These are phyloP conservation scores for Sugiyamaella castrensis DNA, from an alignment of 1,139 yeast genomes.

Conservation along the genomic window DNA sequence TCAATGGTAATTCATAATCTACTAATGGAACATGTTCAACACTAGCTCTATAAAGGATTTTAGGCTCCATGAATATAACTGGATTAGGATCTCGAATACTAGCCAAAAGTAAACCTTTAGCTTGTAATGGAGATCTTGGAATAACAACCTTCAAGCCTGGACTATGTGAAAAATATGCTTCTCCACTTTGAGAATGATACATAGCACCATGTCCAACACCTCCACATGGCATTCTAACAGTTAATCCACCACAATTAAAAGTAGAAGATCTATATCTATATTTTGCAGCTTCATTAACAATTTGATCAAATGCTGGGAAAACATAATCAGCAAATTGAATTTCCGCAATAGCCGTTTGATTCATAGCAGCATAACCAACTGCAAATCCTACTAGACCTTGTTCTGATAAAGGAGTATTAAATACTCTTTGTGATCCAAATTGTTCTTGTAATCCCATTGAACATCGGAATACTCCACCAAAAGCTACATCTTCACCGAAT, in stretches of 20 bases:
- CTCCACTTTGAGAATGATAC: slow-evolving; percentile 40
- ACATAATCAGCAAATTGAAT: slow-evolving; percentile 41
- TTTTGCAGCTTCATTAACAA: slow-evolving; percentile 41
- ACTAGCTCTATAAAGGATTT: slow-evolving; percentile 37
- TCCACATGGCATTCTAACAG: slow-evolving; percentile 40
- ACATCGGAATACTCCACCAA: slow-evolving; percentile 42
- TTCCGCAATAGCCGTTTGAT: slow-evolving; percentile 40
- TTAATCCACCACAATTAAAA: slow-evolving; percentile 36
- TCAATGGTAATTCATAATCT: slow-evolving; percentile 37
- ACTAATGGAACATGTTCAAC: slow-evolving; percentile 37
- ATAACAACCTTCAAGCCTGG: slow-evolving; percentile 39
- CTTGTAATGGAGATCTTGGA: slow-evolving; percentile 40
- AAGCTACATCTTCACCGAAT: slow-evolving; percentile 40
- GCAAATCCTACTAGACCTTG: slow-evolving; percentile 40
- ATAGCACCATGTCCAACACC: slow-evolving; percentile 41
- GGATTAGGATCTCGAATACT: slow-evolving; percentile 36
- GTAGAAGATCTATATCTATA: slow-evolving; percentile 34
- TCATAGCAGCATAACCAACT: slow-evolving; percentile 39
- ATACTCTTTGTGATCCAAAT: slow-evolving; percentile 39
- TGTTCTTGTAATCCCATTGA: slow-evolving; percentile 39
- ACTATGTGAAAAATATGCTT: slow-evolving; percentile 37
- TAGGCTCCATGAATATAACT: slow-evolving; percentile 40
- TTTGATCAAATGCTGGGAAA: slow-evolving; percentile 41
- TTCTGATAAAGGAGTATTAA: slow-evolving; percentile 39
- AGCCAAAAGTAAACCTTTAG: slow-evolving; percentile 37